Conservation (phyloP, 1,284 basidiomycete genomes). For the Coriolopsis trogii region DNA sequence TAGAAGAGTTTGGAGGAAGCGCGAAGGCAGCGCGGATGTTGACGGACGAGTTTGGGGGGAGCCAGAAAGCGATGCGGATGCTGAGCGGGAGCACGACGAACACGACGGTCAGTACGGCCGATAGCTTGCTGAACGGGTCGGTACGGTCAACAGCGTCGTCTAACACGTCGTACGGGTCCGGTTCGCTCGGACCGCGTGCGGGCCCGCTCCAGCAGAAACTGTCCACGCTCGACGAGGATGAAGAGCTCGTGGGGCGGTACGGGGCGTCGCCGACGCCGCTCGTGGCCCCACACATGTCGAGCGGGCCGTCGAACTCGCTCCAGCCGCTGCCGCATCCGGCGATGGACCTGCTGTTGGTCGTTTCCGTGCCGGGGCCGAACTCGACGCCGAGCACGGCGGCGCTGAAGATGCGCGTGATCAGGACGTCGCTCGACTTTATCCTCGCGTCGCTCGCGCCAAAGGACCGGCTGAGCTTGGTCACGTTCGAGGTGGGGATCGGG, state of each 20-base stretch:
- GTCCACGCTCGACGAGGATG: constrained; percentile 70
- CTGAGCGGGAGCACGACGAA: constrained; percentile 71
- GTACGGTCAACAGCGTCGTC: constrained; percentile 69
- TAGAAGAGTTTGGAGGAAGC: constrained; percentile 79
- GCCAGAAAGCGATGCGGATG: constrained; percentile 74
- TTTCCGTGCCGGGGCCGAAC: constrained; percentile 80
- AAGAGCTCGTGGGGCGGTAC: constrained; percentile 60
- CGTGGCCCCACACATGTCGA: constrained; percentile 77
- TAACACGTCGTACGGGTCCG: constrained; percentile 66
- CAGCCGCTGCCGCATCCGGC: constrained; percentile 83
- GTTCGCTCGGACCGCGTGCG: constrained; percentile 23
- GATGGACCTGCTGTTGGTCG: constrained; percentile 89
- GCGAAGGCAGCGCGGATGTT: constrained; percentile 77
- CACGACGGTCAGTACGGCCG: constrained; percentile 67
- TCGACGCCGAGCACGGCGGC: constrained; percentile 77
- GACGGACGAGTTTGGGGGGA: constrained; percentile 78
- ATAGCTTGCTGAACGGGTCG: constrained; percentile 67
- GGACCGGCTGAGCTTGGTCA: constrained; percentile 86
- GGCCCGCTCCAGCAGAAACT: constrained; percentile 52
- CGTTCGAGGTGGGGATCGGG: constrained; percentile 82
- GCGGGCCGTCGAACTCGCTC: constrained; percentile 76
- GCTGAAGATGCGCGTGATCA: constrained; percentile 86
- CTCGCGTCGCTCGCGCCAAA: constrained; percentile 72
- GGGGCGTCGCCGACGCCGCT: constrained; percentile 55
- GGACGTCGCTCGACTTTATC: constrained; percentile 82